Conservation (phyloP, 345 rosid genomes). For the Salix udensis region DNA sequence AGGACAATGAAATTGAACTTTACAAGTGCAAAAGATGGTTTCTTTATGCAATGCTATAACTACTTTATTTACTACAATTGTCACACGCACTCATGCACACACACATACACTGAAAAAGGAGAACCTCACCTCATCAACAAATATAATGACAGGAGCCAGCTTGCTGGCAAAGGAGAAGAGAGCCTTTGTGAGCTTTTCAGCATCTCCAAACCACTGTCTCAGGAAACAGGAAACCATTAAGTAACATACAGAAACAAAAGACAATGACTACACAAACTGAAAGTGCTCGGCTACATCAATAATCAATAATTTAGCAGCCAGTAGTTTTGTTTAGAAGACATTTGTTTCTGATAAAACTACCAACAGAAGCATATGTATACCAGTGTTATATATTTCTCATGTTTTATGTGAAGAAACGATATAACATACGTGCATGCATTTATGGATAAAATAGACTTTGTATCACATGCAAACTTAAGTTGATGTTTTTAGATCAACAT, state of each 20-base stretch:
- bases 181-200: constrained; percentile 95
- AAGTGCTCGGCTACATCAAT: background rate
- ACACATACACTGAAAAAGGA: background rate
- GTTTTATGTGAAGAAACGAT: background rate
- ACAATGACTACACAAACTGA: background rate
- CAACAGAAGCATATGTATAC: background rate
- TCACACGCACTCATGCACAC: background rate
- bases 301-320: background rate
- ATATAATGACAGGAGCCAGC: constrained; percentile 88
- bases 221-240: constrained; percentile 5
- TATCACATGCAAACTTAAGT: too few relatives aligned
- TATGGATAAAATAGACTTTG: background rate
- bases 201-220: constrained; percentile 98
- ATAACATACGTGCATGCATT: background rate
- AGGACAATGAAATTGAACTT: background rate
- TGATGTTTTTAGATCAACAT: too few relatives aligned
- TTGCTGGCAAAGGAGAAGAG: constrained; percentile 92
- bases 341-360: background rate
- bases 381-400: background rate
- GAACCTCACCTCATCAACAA: constrained; percentile 86
- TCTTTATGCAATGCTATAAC: background rate
- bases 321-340: background rate
- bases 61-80: background rate
- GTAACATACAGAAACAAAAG: background rate
- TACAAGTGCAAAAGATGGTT: background rate